Base-by-base conservation (phyloP, 2,329 filamentous ascomycete genomes). In the Claviceps sp. region DNA sequence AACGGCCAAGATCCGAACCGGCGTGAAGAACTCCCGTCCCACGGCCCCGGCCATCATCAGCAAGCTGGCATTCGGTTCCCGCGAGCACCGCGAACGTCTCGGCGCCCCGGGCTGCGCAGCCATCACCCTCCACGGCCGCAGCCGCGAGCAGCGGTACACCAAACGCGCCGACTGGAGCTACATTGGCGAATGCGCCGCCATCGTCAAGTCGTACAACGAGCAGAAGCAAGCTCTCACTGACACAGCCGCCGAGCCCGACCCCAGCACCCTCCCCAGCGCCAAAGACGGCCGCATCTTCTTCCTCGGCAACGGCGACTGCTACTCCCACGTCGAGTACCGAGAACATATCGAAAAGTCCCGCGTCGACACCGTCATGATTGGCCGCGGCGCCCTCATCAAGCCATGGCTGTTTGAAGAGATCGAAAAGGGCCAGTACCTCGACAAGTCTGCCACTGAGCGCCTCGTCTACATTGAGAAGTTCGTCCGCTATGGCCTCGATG, bases 361-460 rank as follows among this genome's bases (percentile, higher is more conserved):
- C 47, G 89, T 97, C 46, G 91, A 97, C 70, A 82, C 82, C n/a
- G 86, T 95, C 64, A 97, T 98, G 93, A 82, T 97, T 55, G 93
- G 84, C n/a, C 86, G 93, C 55, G 93, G 93, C 52, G 93, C 93
- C 9, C 78, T 98, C 54, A 88, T 97, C 70, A 98, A 98, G 71
- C 93, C 93, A 1, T 98, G 93, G 93, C 75, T 98, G 56, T 98
- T 97, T 64, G 93, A 98, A 68, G 93, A 98, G 69, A 97, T 98
- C 52, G 81, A 87, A 59, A 79, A 82, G 56, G 86, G 86, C 5
- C 93, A 97, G 68, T 96, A 97, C 64, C 79, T 98, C 41, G 93
- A 98, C 73, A 98, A 98, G 69, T 88, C 87, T 3, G 85, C 91
- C 2, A 78, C 82, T 5, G 91, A 98, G 72, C 85, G 93, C 53